Percentiles rank a stretch among this genome's conserved stretches.
phyloP scores from a whole-genome alignment of 2,329 filamentous ascomycete species.

The Dothidotthia symphoricarpi region DNA sequence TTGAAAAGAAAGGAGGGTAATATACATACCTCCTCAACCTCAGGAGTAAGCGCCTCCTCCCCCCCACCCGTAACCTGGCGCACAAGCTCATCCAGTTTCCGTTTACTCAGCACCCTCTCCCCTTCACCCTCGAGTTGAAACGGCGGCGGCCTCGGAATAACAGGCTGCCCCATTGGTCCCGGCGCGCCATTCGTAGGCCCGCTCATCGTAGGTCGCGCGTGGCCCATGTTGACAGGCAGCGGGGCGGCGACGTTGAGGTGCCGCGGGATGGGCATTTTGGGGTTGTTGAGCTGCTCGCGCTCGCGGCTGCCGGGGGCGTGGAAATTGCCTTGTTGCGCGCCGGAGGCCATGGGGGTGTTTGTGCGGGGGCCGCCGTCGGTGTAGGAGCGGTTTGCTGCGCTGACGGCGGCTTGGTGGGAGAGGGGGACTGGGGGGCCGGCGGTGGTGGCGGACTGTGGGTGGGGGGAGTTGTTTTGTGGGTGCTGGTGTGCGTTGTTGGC shows the following conservation, averaged over 20 bases:
- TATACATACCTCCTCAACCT: constrained; percentile 83
- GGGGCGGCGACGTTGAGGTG: constrained; percentile 70
- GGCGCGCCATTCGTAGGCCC: constrained; percentile 72
- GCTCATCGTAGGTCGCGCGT: constrained; percentile 76
- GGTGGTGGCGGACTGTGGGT: constrained; percentile 38
- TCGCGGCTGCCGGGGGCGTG: constrained; percentile 35
- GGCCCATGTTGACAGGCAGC: constrained; percentile 70
- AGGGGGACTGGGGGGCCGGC: constrained; percentile 41
- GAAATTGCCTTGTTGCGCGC: constrained; percentile 32
- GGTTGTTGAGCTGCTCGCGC: constrained; percentile 47
- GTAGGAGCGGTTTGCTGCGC: constrained; percentile 43
- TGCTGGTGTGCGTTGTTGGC: constrained; percentile 34
- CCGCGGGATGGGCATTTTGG: constrained; percentile 81
- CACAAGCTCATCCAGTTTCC: constrained; percentile 93
- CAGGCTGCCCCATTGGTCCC: constrained; percentile 84
- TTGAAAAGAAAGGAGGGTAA: neutral
- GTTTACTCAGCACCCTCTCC: constrained; percentile 92
- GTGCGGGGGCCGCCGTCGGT: constrained; percentile 36
- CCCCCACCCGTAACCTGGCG: constrained; percentile 86
- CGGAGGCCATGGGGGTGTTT: constrained; percentile 35
- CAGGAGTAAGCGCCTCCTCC: constrained; percentile 78
- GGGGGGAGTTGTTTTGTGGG: constrained; percentile 39
- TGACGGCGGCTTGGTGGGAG: constrained; percentile 47
- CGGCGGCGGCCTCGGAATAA: constrained; percentile 74
- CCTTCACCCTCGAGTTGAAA: constrained; percentile 90